Conservation (phyloP, 1,139 yeast genomes). For the Nakaseomyces bracarensis region DNA sequence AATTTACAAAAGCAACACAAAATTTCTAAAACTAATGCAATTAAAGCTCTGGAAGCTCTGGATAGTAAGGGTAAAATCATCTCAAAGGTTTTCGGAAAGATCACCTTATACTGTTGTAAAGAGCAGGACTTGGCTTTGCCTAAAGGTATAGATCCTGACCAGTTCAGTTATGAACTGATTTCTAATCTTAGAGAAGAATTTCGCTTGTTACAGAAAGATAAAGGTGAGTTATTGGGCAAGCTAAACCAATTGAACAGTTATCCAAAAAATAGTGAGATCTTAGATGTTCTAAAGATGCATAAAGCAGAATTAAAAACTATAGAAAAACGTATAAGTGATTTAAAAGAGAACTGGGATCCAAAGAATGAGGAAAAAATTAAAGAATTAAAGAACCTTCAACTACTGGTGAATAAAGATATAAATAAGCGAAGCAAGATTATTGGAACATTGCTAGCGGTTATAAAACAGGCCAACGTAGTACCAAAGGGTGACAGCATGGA, state of each 20-base stretch:
- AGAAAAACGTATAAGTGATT: slow-evolving; percentile 9
- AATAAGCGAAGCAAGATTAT: slow-evolving; percentile 14
- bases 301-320: slow-evolving; percentile 10
- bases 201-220: slow-evolving; percentile 19
- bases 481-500: slow-evolving; percentile 13
- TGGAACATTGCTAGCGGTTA: slow-evolving; percentile 13
- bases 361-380: slow-evolving; percentile 12
- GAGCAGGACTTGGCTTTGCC: slow-evolving; percentile 19
- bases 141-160: slow-evolving; percentile 10
- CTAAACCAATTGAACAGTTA: slow-evolving; percentile 12
- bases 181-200: slow-evolving; percentile 19
- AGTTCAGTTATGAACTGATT: slow-evolving; percentile 16
- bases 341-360: slow-evolving; percentile 17
- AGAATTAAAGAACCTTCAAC: slow-evolving; percentile 11
- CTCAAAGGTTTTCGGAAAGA: slow-evolving; percentile 35
- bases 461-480: slow-evolving; percentile 22
- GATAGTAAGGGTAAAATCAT: slow-evolving; percentile 27
- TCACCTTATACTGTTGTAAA: slow-evolving; percentile 33
- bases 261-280: slow-evolving; percentile 19
- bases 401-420: slow-evolving; percentile 15
- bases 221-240: slow-evolving; percentile 10
- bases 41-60: slow-evolving; percentile 30
- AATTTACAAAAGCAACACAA: slow-evolving; percentile 32
- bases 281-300: slow-evolving; percentile 10
- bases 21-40: slow-evolving; percentile 30